phyloP scores from a whole-genome alignment of 2,329 filamentous ascomycete genomes.

The Aaosphaeria arxii region DNA sequence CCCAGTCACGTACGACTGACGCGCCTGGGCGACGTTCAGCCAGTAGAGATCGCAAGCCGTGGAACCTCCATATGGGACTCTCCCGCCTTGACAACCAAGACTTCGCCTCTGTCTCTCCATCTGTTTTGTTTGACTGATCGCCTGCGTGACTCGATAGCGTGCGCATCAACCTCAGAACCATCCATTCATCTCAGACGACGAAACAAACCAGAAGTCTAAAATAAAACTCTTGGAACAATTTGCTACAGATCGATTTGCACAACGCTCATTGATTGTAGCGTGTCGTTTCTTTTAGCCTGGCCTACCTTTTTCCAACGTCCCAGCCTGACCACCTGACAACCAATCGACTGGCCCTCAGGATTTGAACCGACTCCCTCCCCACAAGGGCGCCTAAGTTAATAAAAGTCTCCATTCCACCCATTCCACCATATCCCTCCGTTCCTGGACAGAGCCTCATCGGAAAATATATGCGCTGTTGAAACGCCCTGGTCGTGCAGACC shows the following conservation, averaged over 20 bases:
- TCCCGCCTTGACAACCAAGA: no score
- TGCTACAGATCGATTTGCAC: no score
- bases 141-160: no score
- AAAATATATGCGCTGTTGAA: constrained; percentile 39
- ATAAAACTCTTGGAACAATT: no score
- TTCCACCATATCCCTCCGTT: constrained; percentile 28
- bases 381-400: constrained; percentile 34
- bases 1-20: no score
- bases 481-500: constrained; percentile 38
- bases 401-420: constrained; percentile 29
- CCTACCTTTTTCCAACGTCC: constrained; percentile 9
- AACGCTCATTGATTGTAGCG: constrained; percentile 14
- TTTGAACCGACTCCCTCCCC: constrained; percentile 21
- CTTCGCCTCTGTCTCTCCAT: no score
- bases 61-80: not conserved
- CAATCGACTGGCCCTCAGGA: constrained; percentile 39
- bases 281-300: constrained; percentile 23
- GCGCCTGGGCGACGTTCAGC: constrained; percentile 5
- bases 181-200: no score
- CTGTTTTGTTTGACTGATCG: no score
- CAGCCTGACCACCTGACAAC: constrained; percentile 31
- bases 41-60: constrained; percentile 33
- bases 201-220: no score
- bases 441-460: constrained; percentile 42
- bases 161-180: no score